Conservation (phyloP, 1,139 yeast species). For the Sugiyamaella neomexicana region DNA sequence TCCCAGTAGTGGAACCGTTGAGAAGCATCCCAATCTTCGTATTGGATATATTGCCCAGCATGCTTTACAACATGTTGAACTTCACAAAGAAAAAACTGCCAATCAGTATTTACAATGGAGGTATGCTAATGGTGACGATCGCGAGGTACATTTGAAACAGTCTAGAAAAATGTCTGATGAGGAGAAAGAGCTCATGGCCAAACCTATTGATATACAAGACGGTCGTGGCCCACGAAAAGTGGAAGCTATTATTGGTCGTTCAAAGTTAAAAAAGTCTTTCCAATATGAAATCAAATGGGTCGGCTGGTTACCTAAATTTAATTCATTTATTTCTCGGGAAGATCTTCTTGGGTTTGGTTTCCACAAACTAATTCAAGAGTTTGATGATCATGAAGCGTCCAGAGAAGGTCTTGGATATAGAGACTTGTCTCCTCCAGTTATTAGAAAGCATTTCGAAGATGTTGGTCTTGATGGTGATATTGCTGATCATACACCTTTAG, state of each 20-base stretch:
- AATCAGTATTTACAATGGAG: constrained; percentile 98
- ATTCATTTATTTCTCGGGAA: constrained; percentile 91
- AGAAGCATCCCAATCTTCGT: constrained; percentile 96
- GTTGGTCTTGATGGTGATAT: constrained; percentile 97
- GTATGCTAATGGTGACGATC: constrained; percentile 95
- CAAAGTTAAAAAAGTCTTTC: constrained; percentile 91
- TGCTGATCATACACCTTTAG: constrained; percentile 97
- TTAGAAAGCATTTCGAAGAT: constrained; percentile 94
- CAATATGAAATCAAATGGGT: constrained; percentile 97
- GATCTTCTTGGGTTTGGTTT: constrained; percentile 77
- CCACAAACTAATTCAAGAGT: constrained; percentile 82
- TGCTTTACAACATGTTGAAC: constrained; percentile 94
- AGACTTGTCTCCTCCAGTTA: constrained; percentile 85
- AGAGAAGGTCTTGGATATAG: constrained; percentile 98
- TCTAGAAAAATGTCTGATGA: constrained; percentile 84
- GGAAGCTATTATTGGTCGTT: constrained; percentile 96
- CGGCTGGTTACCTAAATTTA: constrained; percentile 87
- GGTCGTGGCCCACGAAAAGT: constrained; percentile 87
- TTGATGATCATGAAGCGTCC: constrained; percentile 97
- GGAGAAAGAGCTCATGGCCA: constrained; percentile 76
- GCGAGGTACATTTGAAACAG: constrained; percentile 92
- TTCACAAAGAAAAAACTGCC: constrained; percentile 96
- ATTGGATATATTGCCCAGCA: constrained; percentile 99
- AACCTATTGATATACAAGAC: constrained; percentile 76
- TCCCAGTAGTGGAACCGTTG: constrained; percentile 86